Percentiles rank a stretch among this genome's conserved stretches.
Evolutionary conservation across 495 filamentous ascomycete species (phyloP).

Genomic region (Aspergillus cristatus): DNA sequence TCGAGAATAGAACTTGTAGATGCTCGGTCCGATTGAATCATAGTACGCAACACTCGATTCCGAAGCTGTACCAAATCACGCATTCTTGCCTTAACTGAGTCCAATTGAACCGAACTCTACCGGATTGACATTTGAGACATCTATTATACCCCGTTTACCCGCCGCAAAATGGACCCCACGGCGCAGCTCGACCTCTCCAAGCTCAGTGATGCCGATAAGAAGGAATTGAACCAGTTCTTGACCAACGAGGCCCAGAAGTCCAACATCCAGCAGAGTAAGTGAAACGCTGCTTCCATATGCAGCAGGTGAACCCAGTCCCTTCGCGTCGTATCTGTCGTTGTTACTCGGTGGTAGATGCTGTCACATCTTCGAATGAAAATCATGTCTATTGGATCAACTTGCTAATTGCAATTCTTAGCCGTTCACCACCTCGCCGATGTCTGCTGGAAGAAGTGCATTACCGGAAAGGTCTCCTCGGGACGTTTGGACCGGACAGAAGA

Average conservation of each 20-base stretch:
- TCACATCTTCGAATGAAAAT: too few relatives aligned
- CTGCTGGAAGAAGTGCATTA: conserved; percentile 90
- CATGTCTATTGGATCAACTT: too few relatives aligned
- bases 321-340: too few relatives aligned
- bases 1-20: conserved; percentile 13
- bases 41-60: too few relatives aligned
- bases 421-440: conserved; percentile 77
- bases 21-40: too few relatives aligned
- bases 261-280: conserved; percentile 69
- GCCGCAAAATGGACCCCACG: conserved; percentile 27
- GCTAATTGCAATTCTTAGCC: conserved; percentile 30
- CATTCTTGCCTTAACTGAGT: too few relatives aligned
- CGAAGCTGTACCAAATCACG: too few relatives aligned
- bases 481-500: conserved; percentile 68
- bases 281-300: background rate
- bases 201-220: conserved; percentile 73
- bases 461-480: conserved; percentile 52
- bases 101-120: too few relatives aligned
- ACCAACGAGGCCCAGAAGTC: conserved; percentile 72
- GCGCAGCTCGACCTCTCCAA: conserved; percentile 51
- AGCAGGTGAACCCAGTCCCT: too few relatives aligned
- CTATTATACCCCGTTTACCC: background rate
- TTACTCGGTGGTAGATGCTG: too few relatives aligned
- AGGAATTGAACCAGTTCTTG: conserved; percentile 76
- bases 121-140: too few relatives aligned